A percentile compares a stretch with the other conserved stretches of the same genome.
phyloP scores from a whole-genome alignment of 2,329 filamentous ascomycete genomes.

The Aureobasidium sp. region DNA sequence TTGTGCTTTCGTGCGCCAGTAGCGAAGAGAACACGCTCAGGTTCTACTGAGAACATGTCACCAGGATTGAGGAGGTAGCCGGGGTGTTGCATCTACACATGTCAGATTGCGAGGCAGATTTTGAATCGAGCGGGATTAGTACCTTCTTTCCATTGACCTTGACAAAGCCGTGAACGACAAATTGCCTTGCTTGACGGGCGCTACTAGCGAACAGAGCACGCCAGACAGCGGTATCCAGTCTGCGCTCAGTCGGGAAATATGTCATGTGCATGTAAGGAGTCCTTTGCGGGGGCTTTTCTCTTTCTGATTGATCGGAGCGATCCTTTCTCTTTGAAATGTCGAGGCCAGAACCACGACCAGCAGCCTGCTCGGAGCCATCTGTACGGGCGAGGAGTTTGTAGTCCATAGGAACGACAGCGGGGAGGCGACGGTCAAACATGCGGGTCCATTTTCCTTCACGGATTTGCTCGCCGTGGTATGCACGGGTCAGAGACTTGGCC shows the following conservation, averaged over 20 bases:
- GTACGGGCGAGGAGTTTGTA: conserved; percentile 67
- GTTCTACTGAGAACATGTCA: conserved; percentile 95
- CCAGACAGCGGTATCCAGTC: conserved; percentile 92
- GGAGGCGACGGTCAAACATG: conserved; percentile 78
- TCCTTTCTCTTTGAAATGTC: conserved; percentile 27
- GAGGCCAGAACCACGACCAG: conserved; percentile 73
- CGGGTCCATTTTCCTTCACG: conserved; percentile 88
- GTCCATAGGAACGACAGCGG: conserved; percentile 80
- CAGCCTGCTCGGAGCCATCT: conserved; percentile 77
- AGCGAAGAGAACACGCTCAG: conserved; percentile 79
- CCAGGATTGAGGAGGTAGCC: conserved; percentile 93
- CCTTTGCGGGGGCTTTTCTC: conserved; percentile 29
- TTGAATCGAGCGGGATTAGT: conserved; percentile 10
- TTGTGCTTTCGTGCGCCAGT: conserved; percentile 58
- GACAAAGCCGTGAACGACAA: conserved; percentile 86
- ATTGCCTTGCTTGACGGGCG: conserved; percentile 84
- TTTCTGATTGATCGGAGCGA: conserved; percentile 15
- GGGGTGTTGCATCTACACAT: conserved; percentile 75
- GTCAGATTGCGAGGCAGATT: conserved; percentile 1
- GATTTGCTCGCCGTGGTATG: conserved; percentile 92
- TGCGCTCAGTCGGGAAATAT: conserved; percentile 82
- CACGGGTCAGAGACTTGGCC: conserved; percentile 74
- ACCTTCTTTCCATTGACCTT: conserved; percentile 97
- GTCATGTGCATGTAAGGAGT: conserved; percentile 97
- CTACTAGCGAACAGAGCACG: conserved; percentile 90